phyloP scores from a whole-genome alignment of 2,329 filamentous ascomycete species.

The Paramyrothecium roridum region DNA sequence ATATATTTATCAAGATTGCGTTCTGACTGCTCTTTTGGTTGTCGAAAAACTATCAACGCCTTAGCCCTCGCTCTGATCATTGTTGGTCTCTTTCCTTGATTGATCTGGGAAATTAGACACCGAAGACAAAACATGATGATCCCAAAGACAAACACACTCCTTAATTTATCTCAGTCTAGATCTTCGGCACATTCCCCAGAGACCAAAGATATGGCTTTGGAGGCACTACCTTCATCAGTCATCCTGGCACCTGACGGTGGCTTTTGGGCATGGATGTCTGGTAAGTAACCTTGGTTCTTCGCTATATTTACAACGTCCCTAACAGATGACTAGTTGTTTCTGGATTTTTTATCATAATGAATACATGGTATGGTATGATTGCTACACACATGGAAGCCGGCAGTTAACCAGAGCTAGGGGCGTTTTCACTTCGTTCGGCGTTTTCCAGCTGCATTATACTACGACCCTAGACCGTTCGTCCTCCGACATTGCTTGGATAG shows the following conservation, averaged over 20 bases:
- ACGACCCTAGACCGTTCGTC: constrained; percentile 30
- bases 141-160: background rate
- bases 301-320: background rate
- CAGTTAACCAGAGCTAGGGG: constrained; percentile 34
- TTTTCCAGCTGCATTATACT: constrained; percentile 48
- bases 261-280: constrained; percentile 40
- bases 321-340: background rate
- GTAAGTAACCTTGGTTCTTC: constrained; percentile 22
- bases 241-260: constrained; percentile 41
- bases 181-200: background rate
- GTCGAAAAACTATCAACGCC: too few relatives aligned
- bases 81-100: background rate
- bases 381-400: constrained; percentile 11
- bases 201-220: background rate
- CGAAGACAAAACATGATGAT: background rate
- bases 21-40: too few relatives aligned
- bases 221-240: background rate
- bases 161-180: background rate
- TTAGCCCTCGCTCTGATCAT: too few relatives aligned
- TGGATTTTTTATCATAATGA: constrained; percentile 21
- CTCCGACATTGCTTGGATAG: constrained; percentile 51
- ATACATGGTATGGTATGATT: constrained; percentile 11
- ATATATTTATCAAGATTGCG: too few relatives aligned
- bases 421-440: constrained; percentile 49
- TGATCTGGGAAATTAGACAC: background rate